phyloP scores from a whole-genome alignment of 2,329 filamentous ascomycete species.

The Trichoderma sp. region DNA sequence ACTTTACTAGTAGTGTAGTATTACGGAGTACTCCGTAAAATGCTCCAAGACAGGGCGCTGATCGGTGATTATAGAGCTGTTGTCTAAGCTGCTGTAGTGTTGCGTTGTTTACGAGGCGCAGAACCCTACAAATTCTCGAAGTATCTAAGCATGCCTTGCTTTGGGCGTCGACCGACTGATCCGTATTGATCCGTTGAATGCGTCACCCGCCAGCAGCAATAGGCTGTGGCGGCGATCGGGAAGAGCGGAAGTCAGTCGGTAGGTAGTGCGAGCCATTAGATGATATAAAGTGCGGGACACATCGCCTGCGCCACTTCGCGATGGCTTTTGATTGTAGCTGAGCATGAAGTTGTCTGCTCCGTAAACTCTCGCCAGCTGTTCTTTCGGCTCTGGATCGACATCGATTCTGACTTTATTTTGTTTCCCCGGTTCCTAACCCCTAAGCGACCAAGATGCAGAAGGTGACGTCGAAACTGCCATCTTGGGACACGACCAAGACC shows the following conservation, averaged over 20 bases:
- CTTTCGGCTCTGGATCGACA: not conserved
- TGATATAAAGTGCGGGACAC: conserved; percentile 16
- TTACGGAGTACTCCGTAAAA: not conserved
- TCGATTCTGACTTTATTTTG: not conserved
- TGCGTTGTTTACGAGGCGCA: not conserved
- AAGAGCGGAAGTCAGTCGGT: conserved; percentile 15
- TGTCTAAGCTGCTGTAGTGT: not conserved
- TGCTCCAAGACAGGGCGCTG: not conserved
- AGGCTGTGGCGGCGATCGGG: conserved; percentile 13
- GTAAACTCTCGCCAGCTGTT: not conserved
- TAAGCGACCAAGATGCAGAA: conserved; percentile 38
- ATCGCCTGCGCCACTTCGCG: conserved; percentile 5
- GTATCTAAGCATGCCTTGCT: not conserved
- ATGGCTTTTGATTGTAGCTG: not conserved
- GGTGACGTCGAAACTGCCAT: conserved; percentile 38
- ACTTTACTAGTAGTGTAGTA: not conserved
- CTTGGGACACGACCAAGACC: conserved; percentile 58
- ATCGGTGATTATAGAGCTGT: conserved; percentile 9
- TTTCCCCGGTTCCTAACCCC: not conserved
- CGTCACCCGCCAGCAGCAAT: conserved; percentile 9
- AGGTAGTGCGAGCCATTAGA: conserved; percentile 9
- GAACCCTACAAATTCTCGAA: conserved; percentile 7
- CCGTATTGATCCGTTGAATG: conserved; percentile 14
- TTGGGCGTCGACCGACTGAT: conserved; percentile 5
- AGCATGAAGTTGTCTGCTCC: not conserved